Evolutionary conservation across 768 basidiomycete genomes (phyloP), one percentile per base, ranked within the genome.

Genomic region (Leccinum disarticulatum): DNA sequence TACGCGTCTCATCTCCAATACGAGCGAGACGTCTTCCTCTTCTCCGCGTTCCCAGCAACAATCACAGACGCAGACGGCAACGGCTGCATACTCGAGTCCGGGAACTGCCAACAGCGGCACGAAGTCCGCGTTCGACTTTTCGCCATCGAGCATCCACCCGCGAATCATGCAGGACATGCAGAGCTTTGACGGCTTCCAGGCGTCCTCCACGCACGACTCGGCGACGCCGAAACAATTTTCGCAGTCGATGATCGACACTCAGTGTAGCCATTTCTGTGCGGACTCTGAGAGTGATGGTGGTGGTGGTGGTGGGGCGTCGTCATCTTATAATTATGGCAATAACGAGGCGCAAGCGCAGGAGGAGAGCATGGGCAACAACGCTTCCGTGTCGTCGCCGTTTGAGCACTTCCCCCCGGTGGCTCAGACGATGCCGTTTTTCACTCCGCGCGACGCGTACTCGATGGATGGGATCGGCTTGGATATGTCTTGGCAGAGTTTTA

Each of bases 401-500:
- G 41, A 43, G n/a, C 41, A 43, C 41, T 43, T n/a, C 7, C 41
- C n/a, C 41, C 41, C 41, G 41, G n/a, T 43, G 41, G 41, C n/a
- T 43, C 41, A 43, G 41, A 43, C 41, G n/a, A 43, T 43, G 41
- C 41, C 41, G 9, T 43, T 43, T n/a, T 43, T 43, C 4, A 43
- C 41, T n/a, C 30, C 30, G 3, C 47, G 61, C 22, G 64, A 48
- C 46, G 54, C 55, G 50, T 57, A 46, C 11, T 35, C 57, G 14
- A 7, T 27, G 8, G 64, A 64, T 43, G 65, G 76, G 14, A 77
- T 78, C 1, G 75, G 78, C 31, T 64, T 88, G 56, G 85, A 89
- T 66, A 73, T 85, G 17, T 81, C 84, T 1, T 90, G 87, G 87
- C 82, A 84, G 67, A 81, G 77, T 61, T 85, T 90, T 48, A 82